A percentile compares a stretch with the other conserved stretches of the same genome.
Conservation (phyloP, 2,329 filamentous ascomycete species). For the Samsoniella hepiali region DNA sequence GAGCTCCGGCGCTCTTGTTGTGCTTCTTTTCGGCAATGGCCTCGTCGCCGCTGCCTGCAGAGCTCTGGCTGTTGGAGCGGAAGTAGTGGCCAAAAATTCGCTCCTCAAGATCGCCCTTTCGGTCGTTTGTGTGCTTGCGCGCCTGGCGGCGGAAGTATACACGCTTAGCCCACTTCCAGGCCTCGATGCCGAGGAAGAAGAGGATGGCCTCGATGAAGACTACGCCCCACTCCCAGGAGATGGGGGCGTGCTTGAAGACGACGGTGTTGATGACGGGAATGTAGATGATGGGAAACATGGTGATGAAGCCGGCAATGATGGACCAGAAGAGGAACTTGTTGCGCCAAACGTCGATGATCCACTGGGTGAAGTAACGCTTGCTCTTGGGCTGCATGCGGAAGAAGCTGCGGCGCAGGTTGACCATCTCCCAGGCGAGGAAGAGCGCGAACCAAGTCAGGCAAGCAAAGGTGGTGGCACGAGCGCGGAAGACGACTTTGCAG, state of each 20-base stretch:
- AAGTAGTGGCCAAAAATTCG: slow-evolving; percentile 35
- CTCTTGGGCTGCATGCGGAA: slow-evolving; percentile 68
- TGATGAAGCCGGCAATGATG: slow-evolving; percentile 45
- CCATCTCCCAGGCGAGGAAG: slow-evolving; percentile 74
- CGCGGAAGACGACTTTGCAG: slow-evolving; percentile 63
- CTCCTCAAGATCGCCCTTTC: slow-evolving; percentile 29
- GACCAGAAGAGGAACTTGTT: slow-evolving; percentile 69
- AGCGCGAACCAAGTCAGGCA: slow-evolving; percentile 71
- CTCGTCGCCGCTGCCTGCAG: slow-evolving; percentile 23
- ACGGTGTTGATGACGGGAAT: slow-evolving; percentile 55
- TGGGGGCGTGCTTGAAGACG: slow-evolving; percentile 56
- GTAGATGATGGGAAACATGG: slow-evolving; percentile 50
- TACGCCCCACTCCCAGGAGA: slow-evolving; percentile 60
- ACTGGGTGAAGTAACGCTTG: slow-evolving; percentile 60
- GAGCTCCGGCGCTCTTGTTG: slow-evolving; percentile 17
- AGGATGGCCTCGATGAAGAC: slow-evolving; percentile 51
- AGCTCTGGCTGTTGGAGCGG: slow-evolving; percentile 21
- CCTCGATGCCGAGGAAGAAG: slow-evolving; percentile 57
- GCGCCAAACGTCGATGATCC: slow-evolving; percentile 63
- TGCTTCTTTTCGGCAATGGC: slow-evolving; percentile 18
- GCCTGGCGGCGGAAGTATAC: slow-evolving; percentile 35
- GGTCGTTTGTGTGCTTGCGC: slow-evolving; percentile 19
- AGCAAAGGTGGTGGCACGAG: slow-evolving; percentile 68
- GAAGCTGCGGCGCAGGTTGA: slow-evolving; percentile 66
- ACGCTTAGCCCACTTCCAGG: slow-evolving; percentile 58